phyloP scores from a whole-genome alignment of 176 grass and related monocot species.

The Aegilops bicornis region DNA sequence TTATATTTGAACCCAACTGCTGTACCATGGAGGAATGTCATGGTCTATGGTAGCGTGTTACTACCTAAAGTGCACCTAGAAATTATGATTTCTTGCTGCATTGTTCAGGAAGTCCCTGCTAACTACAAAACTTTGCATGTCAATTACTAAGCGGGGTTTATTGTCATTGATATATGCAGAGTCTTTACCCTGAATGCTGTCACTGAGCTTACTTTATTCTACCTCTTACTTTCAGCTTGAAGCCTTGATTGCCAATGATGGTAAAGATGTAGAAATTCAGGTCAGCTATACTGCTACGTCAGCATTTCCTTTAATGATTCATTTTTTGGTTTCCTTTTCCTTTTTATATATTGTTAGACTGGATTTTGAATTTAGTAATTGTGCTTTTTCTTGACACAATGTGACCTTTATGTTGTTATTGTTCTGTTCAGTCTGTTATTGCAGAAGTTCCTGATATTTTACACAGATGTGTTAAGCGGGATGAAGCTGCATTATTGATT shows the following conservation, averaged over 20 bases:
- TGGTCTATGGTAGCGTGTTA: neutral
- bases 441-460: slow-evolving; percentile 88
- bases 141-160: neutral
- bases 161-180: neutral
- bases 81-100: slow-evolving; percentile 1
- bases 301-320: slow-evolving; percentile 19
- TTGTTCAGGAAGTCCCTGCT: neutral
- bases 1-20: slow-evolving; percentile 2
- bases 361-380: neutral
- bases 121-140: neutral
- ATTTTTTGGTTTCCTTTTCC: neutral
- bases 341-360: neutral
- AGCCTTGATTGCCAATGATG: slow-evolving; percentile 74
- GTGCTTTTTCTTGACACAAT: slow-evolving; percentile 8
- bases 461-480: slow-evolving; percentile 76
- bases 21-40: neutral
- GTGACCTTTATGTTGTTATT: slow-evolving; percentile 30
- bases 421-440: slow-evolving; percentile 71
- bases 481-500: slow-evolving; percentile 81
- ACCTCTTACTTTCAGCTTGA: slow-evolving; percentile 63
- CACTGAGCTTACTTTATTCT: slow-evolving; percentile 14
- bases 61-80: neutral
- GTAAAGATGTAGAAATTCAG: slow-evolving; percentile 82
- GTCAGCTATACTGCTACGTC: slow-evolving; percentile 32
- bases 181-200: neutral